Base-by-base conservation (phyloP, 2,329 filamentous ascomycete genomes). In the Apiospora hydei region DNA sequence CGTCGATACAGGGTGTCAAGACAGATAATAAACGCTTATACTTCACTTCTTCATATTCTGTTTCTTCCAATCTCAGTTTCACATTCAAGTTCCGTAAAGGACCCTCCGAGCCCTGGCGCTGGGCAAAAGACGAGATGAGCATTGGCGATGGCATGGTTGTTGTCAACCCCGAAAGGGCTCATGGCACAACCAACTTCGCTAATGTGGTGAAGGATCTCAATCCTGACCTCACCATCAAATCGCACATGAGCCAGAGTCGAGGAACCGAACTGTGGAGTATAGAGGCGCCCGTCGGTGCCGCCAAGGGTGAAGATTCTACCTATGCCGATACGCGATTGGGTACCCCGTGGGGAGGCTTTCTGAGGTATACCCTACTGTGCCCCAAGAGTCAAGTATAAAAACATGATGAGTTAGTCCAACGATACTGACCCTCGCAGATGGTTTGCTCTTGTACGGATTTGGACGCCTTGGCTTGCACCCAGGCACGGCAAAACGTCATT, bases 381-480 rank as follows among this genome's bases (percentile, higher is more conserved):
- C 41, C 21, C 34, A 4, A 41, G 18, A 41, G 57, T 41, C 30
- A 41, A 64, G 18, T 64, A 24, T 24, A 7, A 5, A 5, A 24
- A 7, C 21, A 64, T 13, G 57, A 41, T 7, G n/a, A 14, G 2
- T 5, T n/a, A 34, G 8, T 41, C 13, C 34, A 64, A 64, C n/a
- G 26, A 64, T 64, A 41, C 34, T 64, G 57, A 64, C 24, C 34
- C 3, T 49, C 49, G 13, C 70, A 90, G 93, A 76, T 97, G 94
- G 90, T 96, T 98, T 80, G 90, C 94, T 10, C 83, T 98, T 16
- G 91, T 97, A 6, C 90, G 95, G 24, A 85, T 94, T 4, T 96
- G 92, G 90, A 88, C 88, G 46, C 92, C 95, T 1, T 98, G 96
- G 96, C 84, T 98, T 14, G 94, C 93, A 10, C 96, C 96, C n/a